Base-by-base conservation (phyloP, 495 filamentous ascomycete genomes). In the Annulohypoxylon nitens region DNA sequence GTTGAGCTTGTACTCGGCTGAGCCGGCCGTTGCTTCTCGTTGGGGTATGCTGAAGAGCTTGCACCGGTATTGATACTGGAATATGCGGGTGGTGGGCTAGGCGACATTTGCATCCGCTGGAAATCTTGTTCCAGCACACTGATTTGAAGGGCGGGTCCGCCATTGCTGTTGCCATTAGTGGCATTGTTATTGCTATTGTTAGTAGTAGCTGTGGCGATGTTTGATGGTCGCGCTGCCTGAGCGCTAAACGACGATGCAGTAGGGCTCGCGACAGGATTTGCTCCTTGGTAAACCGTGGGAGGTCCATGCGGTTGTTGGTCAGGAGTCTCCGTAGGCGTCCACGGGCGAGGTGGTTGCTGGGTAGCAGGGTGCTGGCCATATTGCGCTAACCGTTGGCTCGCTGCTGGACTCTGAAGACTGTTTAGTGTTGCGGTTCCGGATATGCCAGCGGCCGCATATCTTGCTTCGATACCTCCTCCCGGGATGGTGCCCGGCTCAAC, bases 311-410 rank as follows among this genome's bases (percentile, higher is more conserved):
- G 95, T 64, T 94, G 89, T 64, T 90, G 91, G 5, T 93, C 96
- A 2, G 96, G 95, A 61, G 91, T 86, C 78, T 99, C 96, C 30
- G 96, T 98, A 0, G 96, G 96, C 16, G 97, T 99, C 96, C 96
- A 99, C 53, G 94, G 94, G 60, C 95, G 87, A 43, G 87, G 85
- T 9, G 88, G 84, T 60, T 85, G 85, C 43, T 78, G 86, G 30
- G 80, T 76, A 50, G 76, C 78, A 12, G 82, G 80, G 26, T 73
- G 74, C 36, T 78, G 74, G 26, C 86, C 85, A 83, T 97, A 97
- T 61, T 94, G 92, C 25, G 91, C 88, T 61, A 90, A 77, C 51
- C 94, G 86, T 76, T 93, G 91, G 1, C 93, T 92, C n/a, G 91
- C 90, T 73, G 91, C 95, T 60, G 92, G 88, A n/a, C 91, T 89